Base-by-base conservation (phyloP, 257 asterid species). In the Galeopsis tetrahit region DNA sequence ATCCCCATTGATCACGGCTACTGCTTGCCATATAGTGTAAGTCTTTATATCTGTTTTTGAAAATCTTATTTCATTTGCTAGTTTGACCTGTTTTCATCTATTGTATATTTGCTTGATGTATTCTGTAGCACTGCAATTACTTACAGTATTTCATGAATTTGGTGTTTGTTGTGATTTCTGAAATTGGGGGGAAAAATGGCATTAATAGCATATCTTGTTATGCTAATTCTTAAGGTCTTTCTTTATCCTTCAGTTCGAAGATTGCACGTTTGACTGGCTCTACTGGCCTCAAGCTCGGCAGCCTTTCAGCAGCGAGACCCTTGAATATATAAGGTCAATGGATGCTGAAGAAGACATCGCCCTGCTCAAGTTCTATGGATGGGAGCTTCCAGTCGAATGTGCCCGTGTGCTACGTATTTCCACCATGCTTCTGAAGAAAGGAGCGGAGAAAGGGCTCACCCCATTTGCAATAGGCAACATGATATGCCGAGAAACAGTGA, bases 1-100 rank as follows among this genome's bases (percentile, higher is more conserved):
- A 85, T 93, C 77, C 97, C 98, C 14, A 90, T 93, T 39, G 98
- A 93, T 86, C 98, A 93, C 46, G 98, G 98, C 60, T 93, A 93
- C 79, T 93, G 98, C 90, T 87, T 93, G 93, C 96, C 97, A 48
- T 88, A 87, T 67, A 83, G 82, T 66, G 98, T 93, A 81, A 87
- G 98, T 85, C 51, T n/a, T n/a, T 63, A 14, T 60, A 36, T 76
- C 77, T 55, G 13, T 48, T 44, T 66, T 66, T 28, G n/a, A n/a
- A n/a, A n/a, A n/a, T n/a, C n/a, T 7, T 4, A 21, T 60, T 2
- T 48, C 67, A 38, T 62, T 39, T 33, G 5, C 13, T 68, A 6
- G 2, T 72, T 73, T 60, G 17, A 31, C 73, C 28, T 21, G 55
- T 61, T 58, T 57, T 31, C 52, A 55, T 70, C 6, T 21, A 66